Evolutionary conservation across 768 basidiomycete species (phyloP).

Genomic region (Leccinum subgranulosum): DNA sequence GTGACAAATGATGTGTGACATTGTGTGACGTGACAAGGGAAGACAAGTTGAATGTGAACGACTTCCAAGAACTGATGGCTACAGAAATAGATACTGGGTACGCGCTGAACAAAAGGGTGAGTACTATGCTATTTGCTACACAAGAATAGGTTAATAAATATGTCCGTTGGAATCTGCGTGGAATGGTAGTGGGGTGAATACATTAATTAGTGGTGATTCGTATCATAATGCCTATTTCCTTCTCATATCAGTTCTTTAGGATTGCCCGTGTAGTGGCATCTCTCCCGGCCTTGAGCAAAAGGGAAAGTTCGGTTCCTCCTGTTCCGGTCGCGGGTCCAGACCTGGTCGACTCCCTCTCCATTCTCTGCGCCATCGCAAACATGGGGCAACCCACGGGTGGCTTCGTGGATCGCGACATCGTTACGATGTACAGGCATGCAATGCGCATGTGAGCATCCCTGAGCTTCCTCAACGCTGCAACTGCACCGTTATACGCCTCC

Average conservation of each 20-base stretch:
- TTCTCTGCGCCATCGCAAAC: constrained; percentile 50
- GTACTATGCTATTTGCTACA: constrained; percentile 27
- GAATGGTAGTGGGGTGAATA: neutral
- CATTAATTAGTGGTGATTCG: constrained; percentile 12
- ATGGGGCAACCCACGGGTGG: constrained; percentile 49
- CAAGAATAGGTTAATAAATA: constrained; percentile 28
- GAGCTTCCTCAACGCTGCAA: constrained; percentile 76
- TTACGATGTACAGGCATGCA: constrained; percentile 83
- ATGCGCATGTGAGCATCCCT: constrained; percentile 88
- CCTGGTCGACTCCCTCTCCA: constrained; percentile 41
- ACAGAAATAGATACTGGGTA: constrained; percentile 18
- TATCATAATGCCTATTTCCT: neutral
- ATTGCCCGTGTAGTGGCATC: constrained; percentile 77
- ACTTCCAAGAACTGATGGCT: constrained; percentile 10
- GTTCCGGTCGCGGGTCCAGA: constrained; percentile 72
- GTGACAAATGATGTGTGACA: neutral
- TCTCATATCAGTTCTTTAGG: constrained; percentile 33
- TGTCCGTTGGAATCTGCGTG: neutral
- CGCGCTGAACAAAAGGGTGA: constrained; percentile 15
- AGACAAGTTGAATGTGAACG: neutral
- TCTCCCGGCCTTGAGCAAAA: constrained; percentile 83
- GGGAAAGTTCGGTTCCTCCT: constrained; percentile 81
- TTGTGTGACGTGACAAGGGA: neutral
- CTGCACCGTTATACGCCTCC: constrained; percentile 76
- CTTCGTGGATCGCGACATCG: constrained; percentile 67